These are phyloP conservation scores for Aspergillus sp. DNA, from an alignment of 2,329 filamentous ascomycete genomes.

Conservation along the genomic window DNA sequence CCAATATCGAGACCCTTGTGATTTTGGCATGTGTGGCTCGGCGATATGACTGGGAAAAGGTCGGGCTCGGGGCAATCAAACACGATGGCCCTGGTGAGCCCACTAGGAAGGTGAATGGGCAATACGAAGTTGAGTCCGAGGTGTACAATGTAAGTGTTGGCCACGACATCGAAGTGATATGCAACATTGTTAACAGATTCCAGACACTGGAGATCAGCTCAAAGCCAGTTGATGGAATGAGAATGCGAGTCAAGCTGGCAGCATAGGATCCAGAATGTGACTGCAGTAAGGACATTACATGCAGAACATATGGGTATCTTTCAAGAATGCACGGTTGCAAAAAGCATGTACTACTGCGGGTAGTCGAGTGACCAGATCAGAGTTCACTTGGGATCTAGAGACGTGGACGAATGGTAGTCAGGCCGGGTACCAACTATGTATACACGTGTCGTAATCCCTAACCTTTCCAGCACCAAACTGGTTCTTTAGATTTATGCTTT, in stretches of 20 bases:
- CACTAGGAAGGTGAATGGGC: conserved; percentile 2
- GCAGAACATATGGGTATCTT: too few species aligned
- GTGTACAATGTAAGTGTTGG: conserved; percentile 10
- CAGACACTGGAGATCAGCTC: conserved; percentile 9
- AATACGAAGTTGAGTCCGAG: conserved; percentile 4
- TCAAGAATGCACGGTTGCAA: too few species aligned
- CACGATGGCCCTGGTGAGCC: not conserved
- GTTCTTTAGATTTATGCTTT: too few species aligned
- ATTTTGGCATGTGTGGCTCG: conserved; percentile 11
- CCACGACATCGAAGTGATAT: not conserved
- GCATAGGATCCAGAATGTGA: too few species aligned
- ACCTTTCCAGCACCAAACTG: too few species aligned
- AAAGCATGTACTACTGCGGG: too few species aligned
- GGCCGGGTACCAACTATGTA: too few species aligned
- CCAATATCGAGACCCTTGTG: conserved; percentile 37
- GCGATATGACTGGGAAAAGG: conserved; percentile 12
- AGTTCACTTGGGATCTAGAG: too few species aligned
- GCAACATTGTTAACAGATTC: not conserved
- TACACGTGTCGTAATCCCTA: too few species aligned
- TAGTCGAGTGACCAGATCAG: too few species aligned
- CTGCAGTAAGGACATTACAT: too few species aligned
- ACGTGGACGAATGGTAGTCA: too few species aligned
- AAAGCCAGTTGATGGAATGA: conserved; percentile 3
- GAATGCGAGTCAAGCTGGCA: not conserved
- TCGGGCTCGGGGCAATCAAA: conserved; percentile 8